Percentiles rank a stretch among this genome's conserved stretches.
These are phyloP conservation scores for Aureobasidium subglaciale DNA, from an alignment of 2,329 filamentous ascomycete genomes.

Conservation along the genomic window DNA sequence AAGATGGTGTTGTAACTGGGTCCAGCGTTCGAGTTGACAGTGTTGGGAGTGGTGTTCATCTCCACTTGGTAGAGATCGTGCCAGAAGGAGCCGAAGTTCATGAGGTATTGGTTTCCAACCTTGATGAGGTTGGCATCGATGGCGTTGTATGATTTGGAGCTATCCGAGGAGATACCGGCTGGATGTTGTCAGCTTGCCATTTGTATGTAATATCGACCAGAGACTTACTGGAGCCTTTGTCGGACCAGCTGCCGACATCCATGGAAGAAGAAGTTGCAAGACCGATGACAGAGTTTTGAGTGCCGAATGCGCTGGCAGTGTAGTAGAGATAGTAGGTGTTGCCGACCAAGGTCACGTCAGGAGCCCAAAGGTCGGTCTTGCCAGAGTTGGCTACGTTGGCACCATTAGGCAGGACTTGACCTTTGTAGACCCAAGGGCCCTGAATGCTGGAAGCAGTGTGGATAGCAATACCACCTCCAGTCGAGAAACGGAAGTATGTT, in stretches of 20 bases:
- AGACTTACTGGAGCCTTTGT: conserved; percentile 43
- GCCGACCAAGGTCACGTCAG: conserved; percentile 54
- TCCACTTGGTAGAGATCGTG: conserved; percentile 54
- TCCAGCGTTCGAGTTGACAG: conserved; percentile 26
- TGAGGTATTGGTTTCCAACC: conserved; percentile 39
- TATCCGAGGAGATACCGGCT: conserved; percentile 41
- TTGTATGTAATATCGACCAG: not conserved
- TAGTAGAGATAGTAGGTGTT: conserved; percentile 60
- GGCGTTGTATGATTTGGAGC: conserved; percentile 39
- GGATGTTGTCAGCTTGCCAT: not conserved
- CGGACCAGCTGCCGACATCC: conserved; percentile 53
- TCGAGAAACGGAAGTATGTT: conserved; percentile 48
- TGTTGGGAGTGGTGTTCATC: conserved; percentile 32
- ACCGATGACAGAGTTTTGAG: conserved; percentile 56
- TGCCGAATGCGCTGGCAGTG: conserved; percentile 55
- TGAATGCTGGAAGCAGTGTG: conserved; percentile 40
- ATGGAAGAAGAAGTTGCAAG: conserved; percentile 44
- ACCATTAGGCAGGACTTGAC: conserved; percentile 40
- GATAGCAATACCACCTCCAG: conserved; percentile 43
- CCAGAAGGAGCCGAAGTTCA: conserved; percentile 66
- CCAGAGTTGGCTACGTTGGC: conserved; percentile 41
- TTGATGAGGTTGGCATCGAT: conserved; percentile 47
- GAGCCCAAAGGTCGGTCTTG: conserved; percentile 51
- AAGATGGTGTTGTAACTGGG: conserved; percentile 45
- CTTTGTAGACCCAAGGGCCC: conserved; percentile 46